Evolutionary conservation across 139 green algal species (phyloP), one percentile per base, ranked within the genome.

Genomic region (Ettlia oleoabundans): DNA sequence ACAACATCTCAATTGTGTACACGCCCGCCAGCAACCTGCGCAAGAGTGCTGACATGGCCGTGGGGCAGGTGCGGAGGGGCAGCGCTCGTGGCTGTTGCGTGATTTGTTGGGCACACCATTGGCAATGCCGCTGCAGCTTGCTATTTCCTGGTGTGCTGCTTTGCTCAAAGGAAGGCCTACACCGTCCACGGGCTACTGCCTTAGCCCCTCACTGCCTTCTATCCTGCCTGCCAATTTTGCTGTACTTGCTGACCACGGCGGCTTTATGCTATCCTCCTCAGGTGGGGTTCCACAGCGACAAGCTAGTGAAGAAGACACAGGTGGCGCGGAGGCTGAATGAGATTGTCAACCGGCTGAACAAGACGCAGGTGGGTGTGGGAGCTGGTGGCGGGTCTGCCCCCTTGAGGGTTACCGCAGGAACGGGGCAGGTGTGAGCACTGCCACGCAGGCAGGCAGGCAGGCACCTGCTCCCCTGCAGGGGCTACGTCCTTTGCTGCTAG

Each of bases 311-410:
- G 43, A 94, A 93, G 63, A 84, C 86, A 8, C 92, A 83, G 30
- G 93, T 98, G 43, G 85, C 91, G 30, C 91, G 88, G 78, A 93
- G 94, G 51, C 84, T 90, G 33, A 98, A 97, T 82, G 94, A 98
- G 3, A 93, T 98, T 61, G 86, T 99, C 41, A 99, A 99, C 86
- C 81, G 94, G 0, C 86, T 99, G 30, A 97, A 98, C 68, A 96
- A 95, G 77, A 98, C 94, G 5, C 93, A 94, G 78, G 61, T 88
- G 79, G 94, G 76, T 28, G 19, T 1, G 8, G 26, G 67, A 6
- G 40, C 21, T 13, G 37, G 2, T 53, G 37, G 66, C 33, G 33
- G 33, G 33, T 19, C 43, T 41, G 33, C 64, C 30, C 21, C n/a
- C n/a, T n/a, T 24, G 64, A 2, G 33, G 30, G 32, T 15, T 71